Percentiles rank a stretch among this genome's conserved stretches.
Evolutionary conservation across 257 asterid species (phyloP).

Genomic region (Salvia miltiorrhiza): DNA sequence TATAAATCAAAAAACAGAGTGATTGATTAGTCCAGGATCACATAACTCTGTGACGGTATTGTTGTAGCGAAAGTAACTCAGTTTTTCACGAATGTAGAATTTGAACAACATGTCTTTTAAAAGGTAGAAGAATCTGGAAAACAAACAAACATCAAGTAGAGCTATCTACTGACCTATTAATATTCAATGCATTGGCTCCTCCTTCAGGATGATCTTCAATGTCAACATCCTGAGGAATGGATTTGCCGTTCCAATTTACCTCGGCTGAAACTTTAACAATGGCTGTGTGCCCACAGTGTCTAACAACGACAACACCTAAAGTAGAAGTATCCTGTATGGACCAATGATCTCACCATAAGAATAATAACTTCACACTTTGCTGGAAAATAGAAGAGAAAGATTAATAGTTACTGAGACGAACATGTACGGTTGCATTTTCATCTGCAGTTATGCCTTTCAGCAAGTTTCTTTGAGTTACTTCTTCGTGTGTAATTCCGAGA

Average conservation of each 20-base stretch:
- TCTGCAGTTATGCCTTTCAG: conserved; percentile 86
- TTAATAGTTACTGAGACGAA: conserved; percentile 27
- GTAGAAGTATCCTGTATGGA: conserved; percentile 64
- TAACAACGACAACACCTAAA: conserved; percentile 67
- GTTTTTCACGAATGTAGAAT: background rate
- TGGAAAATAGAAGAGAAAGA: background rate
- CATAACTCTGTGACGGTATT: conserved; percentile 1
- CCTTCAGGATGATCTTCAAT: conserved; percentile 76
- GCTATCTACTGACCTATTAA: conserved; percentile 51
- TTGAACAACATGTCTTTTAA: background rate
- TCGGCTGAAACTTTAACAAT: conserved; percentile 60
- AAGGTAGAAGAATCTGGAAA: conserved; percentile 6
- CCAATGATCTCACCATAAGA: conserved; percentile 12
- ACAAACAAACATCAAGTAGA: conserved; percentile 4
- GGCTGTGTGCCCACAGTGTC: conserved; percentile 66
- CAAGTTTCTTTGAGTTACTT: conserved; percentile 59
- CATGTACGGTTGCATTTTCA: conserved; percentile 77
- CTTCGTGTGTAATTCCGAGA: conserved; percentile 53
- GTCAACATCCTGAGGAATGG: conserved; percentile 55
- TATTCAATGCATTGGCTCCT: conserved; percentile 76
- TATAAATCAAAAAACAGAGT: conserved; percentile 14
- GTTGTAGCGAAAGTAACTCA: background rate
- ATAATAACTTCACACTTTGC: conserved; percentile 4
- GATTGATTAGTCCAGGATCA: conserved; percentile 4
- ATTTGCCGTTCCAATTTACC: conserved; percentile 45